Evolutionary conservation across 257 asterid species (phyloP).

Genomic region (Salvia splendens): DNA sequence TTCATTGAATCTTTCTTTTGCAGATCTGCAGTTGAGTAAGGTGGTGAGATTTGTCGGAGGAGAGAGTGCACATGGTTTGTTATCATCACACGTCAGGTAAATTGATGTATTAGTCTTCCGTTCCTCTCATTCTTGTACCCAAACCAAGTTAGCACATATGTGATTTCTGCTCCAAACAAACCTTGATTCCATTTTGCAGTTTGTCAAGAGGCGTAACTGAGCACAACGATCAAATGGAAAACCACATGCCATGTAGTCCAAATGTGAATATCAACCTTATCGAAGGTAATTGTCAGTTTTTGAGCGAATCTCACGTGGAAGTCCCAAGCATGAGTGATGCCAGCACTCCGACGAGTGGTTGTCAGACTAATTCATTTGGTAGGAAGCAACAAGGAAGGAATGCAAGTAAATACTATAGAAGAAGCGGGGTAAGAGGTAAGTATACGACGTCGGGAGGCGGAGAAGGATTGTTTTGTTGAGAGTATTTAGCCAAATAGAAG

Average conservation of each 20-base stretch:
- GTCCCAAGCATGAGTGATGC: constrained; percentile 55
- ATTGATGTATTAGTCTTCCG: neutral
- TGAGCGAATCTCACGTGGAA: constrained; percentile 53
- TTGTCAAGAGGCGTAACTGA: constrained; percentile 39
- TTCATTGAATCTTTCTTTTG: constrained; percentile 21
- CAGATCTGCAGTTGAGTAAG: constrained; percentile 36
- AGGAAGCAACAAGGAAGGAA: constrained; percentile 46
- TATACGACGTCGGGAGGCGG: constrained; percentile 7
- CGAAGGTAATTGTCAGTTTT: constrained; percentile 44
- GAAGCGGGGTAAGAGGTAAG: constrained; percentile 53
- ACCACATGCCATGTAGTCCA: constrained; percentile 1
- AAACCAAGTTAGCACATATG: too few species aligned
- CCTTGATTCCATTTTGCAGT: constrained; percentile 32
- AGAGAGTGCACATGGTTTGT: constrained; percentile 40
- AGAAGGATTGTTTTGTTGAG: neutral
- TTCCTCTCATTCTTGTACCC: neutral
- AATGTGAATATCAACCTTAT: constrained; percentile 24
- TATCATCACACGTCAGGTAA: constrained; percentile 57
- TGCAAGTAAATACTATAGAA: constrained; percentile 34
- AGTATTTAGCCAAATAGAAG: too few species aligned
- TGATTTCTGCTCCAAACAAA: neutral
- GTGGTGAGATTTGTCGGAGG: constrained; percentile 30
- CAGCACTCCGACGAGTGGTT: constrained; percentile 30
- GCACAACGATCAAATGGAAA: constrained; percentile 25
- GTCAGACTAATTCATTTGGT: constrained; percentile 17